Evolutionary conservation across 73 alveolate species (phyloP), one percentile per base, ranked within the genome.

Genomic region (Stentor coeruleus): DNA sequence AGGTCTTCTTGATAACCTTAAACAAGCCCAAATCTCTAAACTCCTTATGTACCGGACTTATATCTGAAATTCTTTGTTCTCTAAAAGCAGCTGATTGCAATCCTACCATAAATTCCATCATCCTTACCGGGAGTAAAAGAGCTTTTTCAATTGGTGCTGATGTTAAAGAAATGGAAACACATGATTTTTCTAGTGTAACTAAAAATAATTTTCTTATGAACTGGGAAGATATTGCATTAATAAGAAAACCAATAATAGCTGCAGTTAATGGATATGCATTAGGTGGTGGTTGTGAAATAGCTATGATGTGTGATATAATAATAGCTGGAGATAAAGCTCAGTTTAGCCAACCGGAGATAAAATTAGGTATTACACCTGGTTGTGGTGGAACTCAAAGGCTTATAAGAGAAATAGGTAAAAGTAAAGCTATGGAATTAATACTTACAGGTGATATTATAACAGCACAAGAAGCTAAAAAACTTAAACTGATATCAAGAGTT

Each of bases 101-200:
- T 85, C 80, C 88, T 31, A 88, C 88, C 31, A 84, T 95, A 57
- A 96, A 97, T 35, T 94, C 96, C 14, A 87, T 97, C 39, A 96
- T 97, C 6, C 85, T 96, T 2, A 97, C 99, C 28, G 99, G 99
- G 35, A 88, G 93, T 38, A 96, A 91, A 87, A 97, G 94, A 85
- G 96, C 99, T 31, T 97, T 97, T 84, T 98, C 98, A 39, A 99
- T 99, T 11, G 99, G 99, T 3, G 99, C 99, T 59, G 99, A 94
- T 83, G 92, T 94, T 41, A 94, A 94, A 74, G 97, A 94, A 79
- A 94, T 94, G 98, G 86, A 88, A 60, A 94, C 87, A 60, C 81
- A 81, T 83, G 77, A 83, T 35, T 94, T 76, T 89, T 96, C 97
- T 55, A 55, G 84, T 6, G 89, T 91, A 33, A 87, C 86, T 59